These are phyloP conservation scores for Vitis vinifera DNA, from an alignment of 164 flowering plant genomes.

Conservation along the genomic window ASM3070453v1 NC_081812.1:21724001-21724500, in stretches of 20 bases:
- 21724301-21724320: slow-evolving; percentile 71
- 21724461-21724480: slow-evolving; percentile 50
- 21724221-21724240: slow-evolving; percentile 94
- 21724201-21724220: slow-evolving; percentile 79
- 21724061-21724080: no score
- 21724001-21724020: no score
- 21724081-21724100: no score
- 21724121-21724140: not conserved
- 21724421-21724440: not conserved
- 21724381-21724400: slow-evolving; percentile 4
- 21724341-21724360: slow-evolving; percentile 91
- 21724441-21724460: not conserved
- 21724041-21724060: no score
- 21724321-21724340: slow-evolving; percentile 81
- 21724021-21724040: no score
- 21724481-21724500: slow-evolving; percentile 68
- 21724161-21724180: no score
- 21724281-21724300: slow-evolving; percentile 85
- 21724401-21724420: not conserved
- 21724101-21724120: not conserved
- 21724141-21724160: no score
- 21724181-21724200: slow-evolving; percentile 48
- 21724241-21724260: slow-evolving; percentile 72
- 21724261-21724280: slow-evolving; percentile 87
- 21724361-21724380: slow-evolving; percentile 94